phyloP scores from a whole-genome alignment of 306 rosid species.

The Astragalus glycyphyllos region DNA sequence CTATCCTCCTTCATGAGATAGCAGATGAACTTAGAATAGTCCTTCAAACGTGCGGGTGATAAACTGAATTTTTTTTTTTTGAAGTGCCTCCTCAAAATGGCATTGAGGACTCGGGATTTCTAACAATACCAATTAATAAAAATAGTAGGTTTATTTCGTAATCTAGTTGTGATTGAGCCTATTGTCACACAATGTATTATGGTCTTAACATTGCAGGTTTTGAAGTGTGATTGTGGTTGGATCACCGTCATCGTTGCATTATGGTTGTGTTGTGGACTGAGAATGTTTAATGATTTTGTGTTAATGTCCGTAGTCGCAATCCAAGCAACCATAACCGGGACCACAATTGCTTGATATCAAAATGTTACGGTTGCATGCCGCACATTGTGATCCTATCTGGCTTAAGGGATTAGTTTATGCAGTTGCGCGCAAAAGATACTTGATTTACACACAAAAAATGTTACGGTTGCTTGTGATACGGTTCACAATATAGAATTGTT shows the following conservation, averaged over 20 bases:
- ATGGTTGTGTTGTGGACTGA: not conserved
- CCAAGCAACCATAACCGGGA: not conserved
- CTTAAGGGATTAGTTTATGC: too few relatives aligned
- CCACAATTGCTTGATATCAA: not conserved
- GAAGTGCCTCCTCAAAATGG: conserved; percentile 11
- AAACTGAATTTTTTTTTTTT: conserved; percentile 30
- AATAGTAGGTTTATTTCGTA: conserved; percentile 37
- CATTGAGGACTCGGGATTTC: conserved; percentile 23
- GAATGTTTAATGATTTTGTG: not conserved
- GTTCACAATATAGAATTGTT: not conserved
- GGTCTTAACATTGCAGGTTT: not conserved
- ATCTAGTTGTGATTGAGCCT: conserved; percentile 29
- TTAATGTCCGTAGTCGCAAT: not conserved
- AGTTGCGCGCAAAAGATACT: too few relatives aligned
- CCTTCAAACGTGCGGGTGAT: conserved; percentile 61
- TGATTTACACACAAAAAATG: not conserved
- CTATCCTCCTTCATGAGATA: conserved; percentile 66
- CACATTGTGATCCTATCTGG: too few relatives aligned
- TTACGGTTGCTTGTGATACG: not conserved
- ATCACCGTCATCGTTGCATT: not conserved
- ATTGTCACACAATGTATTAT: not conserved
- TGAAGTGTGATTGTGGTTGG: not conserved
- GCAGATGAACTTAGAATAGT: conserved; percentile 69
- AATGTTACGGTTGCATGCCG: not conserved
- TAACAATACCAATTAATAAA: conserved; percentile 30